phyloP scores from a whole-genome alignment of 148 eudicot genomes.

The Gaultheria prostrata region DNA sequence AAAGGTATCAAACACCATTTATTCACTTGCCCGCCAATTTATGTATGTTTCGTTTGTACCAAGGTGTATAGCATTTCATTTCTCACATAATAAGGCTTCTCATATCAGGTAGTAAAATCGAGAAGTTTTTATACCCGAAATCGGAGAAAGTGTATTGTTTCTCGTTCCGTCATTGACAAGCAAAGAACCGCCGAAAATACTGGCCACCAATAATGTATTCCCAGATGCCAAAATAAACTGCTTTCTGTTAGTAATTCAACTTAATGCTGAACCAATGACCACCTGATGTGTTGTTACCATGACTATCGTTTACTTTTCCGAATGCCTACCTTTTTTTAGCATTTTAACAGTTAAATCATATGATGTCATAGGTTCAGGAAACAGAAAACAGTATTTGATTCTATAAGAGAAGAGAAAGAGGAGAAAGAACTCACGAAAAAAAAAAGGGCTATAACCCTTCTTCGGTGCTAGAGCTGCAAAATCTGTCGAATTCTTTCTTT shows the following conservation, averaged over 20 bases:
- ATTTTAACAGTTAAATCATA: background rate
- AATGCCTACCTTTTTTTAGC: background rate
- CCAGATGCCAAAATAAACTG: background rate
- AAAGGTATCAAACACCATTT: conserved; percentile 30
- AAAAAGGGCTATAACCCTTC: background rate
- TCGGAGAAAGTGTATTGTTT: background rate
- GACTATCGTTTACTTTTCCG: background rate
- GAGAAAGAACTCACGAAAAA: background rate
- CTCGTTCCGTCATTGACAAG: background rate
- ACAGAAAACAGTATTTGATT: background rate
- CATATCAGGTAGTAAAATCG: background rate
- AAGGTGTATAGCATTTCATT: background rate
- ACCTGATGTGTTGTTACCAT: background rate
- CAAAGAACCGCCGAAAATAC: background rate
- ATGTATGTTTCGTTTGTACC: background rate
- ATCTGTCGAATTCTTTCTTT: background rate
- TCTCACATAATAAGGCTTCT: background rate
- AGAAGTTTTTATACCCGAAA: background rate
- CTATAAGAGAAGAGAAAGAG: background rate
- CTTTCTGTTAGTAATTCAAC: background rate
- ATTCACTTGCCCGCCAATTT: background rate
- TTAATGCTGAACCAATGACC: background rate
- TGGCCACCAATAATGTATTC: background rate
- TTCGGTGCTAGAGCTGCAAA: background rate
- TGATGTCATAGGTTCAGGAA: background rate